Conservation (phyloP, 176 grass and related monocot species). For the Musa troglodytarum region DNA sequence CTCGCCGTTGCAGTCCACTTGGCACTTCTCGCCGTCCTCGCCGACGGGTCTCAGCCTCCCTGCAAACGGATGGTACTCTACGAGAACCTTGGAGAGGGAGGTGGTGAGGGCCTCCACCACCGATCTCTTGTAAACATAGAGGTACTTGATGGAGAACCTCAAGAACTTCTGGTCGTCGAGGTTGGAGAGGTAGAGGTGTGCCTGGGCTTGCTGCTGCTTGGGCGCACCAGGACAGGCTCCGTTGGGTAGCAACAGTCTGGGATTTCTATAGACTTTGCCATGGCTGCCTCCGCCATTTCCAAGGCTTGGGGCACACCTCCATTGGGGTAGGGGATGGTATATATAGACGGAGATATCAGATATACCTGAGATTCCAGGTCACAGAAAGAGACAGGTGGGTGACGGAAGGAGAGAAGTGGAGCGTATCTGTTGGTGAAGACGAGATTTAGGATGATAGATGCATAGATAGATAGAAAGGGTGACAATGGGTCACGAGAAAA, state of each 20-base stretch:
- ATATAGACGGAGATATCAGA: neutral
- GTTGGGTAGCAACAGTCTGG: constrained; percentile 6
- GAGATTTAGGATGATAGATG: neutral
- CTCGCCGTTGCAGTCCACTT: constrained; percentile 74
- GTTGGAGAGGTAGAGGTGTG: constrained; percentile 69
- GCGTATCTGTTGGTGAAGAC: neutral
- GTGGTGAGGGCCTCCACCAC: constrained; percentile 25
- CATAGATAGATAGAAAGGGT: neutral
- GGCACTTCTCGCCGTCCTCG: constrained; percentile 37
- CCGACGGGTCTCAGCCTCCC: constrained; percentile 40
- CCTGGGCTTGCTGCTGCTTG: neutral
- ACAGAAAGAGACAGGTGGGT: neutral
- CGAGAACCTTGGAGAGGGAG: constrained; percentile 46
- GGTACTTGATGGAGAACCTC: constrained; percentile 96
- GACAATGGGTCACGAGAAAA: neutral
- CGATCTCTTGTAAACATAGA: constrained; percentile 46
- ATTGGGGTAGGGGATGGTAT: neutral
- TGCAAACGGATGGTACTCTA: constrained; percentile 79
- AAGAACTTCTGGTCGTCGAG: constrained; percentile 93
- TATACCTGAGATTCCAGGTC: neutral
- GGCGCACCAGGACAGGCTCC: neutral
- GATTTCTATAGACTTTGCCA: constrained; percentile 6
- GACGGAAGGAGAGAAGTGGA: neutral
- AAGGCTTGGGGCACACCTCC: neutral
- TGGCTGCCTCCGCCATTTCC: neutral